Base-by-base conservation (phyloP, 2,329 filamentous ascomycete genomes). In the Phaeoacremonium minimum region DNA sequence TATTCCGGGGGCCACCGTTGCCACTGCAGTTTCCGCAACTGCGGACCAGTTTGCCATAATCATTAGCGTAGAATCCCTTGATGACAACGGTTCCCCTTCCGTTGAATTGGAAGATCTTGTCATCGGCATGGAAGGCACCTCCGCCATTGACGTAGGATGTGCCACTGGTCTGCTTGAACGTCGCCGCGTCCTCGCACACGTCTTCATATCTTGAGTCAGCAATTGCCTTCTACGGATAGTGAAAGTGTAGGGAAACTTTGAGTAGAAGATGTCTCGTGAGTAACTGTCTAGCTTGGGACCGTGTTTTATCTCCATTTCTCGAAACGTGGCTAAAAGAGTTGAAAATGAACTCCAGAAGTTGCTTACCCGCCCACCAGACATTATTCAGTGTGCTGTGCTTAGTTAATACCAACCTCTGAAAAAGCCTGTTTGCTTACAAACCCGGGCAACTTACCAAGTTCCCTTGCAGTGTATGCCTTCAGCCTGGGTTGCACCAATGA, bases 381-480 rank as follows among this genome's bases (percentile, higher is more conserved):
- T 57, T 56, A 35, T 34, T 60, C n/a, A 45, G 46, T 69, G 47
- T 44, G 36, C 32, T 11, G 37, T 28, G 19, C 19, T n/a, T 17
- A 7, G 18, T 16, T 18, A 33, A n/a, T n/a, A n/a, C n/a, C n/a
- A n/a, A n/a, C n/a, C n/a, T n/a, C n/a, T n/a, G 15, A 2, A 12
- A 12, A 28, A 16, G 15, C 5, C 15, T 15, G 3, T 9, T 26
- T 15, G n/a, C n/a, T 9, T 3, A n/a, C 9, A 18, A 12, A 29
- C 19, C 4, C 6, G 11, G 3, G 15, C 13, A 11, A 41, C 47
- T 35, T 43, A 26, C 22, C 69, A 73, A 3, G 54, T 48, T 15
- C 68, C 68, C 36, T 63, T 50, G 53, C 69, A 74, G 53, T 73
- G 68, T 18, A 73, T 58, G 38, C 63, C 69, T 49, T 71, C 69